Conservation (phyloP, 345 rosid species). For the Excoecaria cochinchinensis region DNA sequence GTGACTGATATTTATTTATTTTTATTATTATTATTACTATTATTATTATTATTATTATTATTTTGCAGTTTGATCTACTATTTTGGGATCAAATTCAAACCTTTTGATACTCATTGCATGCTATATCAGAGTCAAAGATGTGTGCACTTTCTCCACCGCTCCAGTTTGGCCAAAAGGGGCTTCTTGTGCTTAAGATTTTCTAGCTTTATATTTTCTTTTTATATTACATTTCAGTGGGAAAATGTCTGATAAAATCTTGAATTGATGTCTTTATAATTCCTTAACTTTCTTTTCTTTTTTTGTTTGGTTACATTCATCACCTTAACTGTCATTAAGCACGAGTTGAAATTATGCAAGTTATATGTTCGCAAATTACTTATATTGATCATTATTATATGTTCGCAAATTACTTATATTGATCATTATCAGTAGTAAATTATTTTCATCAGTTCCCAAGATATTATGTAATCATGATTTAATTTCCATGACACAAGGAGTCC, state of each 20-base stretch:
- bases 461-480: background rate
- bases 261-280: background rate
- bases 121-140: background rate
- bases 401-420: background rate
- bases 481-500: background rate
- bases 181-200: background rate
- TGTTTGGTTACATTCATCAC: too few species aligned
- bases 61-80: background rate
- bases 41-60: too few species aligned
- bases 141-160: background rate
- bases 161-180: background rate
- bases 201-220: background rate
- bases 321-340: too few species aligned
- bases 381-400: background rate
- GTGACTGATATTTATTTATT: background rate
- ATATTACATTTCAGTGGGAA: background rate
- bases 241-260: background rate
- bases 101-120: too few species aligned
- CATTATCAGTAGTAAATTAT: background rate
- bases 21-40: too few species aligned
- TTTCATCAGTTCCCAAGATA: background rate
- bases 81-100: background rate
- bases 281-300: too few species aligned
- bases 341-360: too few species aligned
- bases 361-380: background rate